These are phyloP conservation scores for Hypoxylon sp. DNA, from an alignment of 2,329 filamentous ascomycete genomes.

Conservation along the genomic window DNA sequence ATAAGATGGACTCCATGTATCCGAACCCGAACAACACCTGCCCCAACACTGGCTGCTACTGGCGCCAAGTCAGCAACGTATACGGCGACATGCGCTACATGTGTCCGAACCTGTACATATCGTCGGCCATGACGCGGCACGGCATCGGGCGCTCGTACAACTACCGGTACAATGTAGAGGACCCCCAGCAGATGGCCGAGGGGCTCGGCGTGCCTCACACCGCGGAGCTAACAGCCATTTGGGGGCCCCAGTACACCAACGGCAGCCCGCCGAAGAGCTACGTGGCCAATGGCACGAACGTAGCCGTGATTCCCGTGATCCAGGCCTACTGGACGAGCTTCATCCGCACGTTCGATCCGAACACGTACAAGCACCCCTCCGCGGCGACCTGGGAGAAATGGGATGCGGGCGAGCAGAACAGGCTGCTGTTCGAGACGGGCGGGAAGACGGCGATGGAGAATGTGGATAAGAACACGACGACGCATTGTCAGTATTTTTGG, in stretches of 20 bases:
- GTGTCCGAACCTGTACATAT: slow-evolving; percentile 73
- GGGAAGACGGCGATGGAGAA: slow-evolving; percentile 62
- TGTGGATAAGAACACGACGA: slow-evolving; percentile 57
- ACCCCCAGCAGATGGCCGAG: slow-evolving; percentile 64
- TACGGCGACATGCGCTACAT: slow-evolving; percentile 77
- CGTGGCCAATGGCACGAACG: slow-evolving; percentile 66
- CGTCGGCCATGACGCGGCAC: slow-evolving; percentile 55
- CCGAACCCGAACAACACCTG: slow-evolving; percentile 66
- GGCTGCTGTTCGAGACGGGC: slow-evolving; percentile 62
- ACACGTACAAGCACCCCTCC: slow-evolving; percentile 55
- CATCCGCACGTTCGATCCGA: slow-evolving; percentile 76
- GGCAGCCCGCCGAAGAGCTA: slow-evolving; percentile 70
- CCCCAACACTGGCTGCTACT: slow-evolving; percentile 67
- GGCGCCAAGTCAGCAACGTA: slow-evolving; percentile 69
- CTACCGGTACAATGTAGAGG: slow-evolving; percentile 79
- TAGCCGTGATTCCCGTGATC: slow-evolving; percentile 70
- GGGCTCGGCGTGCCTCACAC: slow-evolving; percentile 78
- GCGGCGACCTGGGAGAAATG: slow-evolving; percentile 51
- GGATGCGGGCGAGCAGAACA: slow-evolving; percentile 48
- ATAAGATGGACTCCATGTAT: slow-evolving; percentile 68
- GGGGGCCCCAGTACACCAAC: slow-evolving; percentile 71
- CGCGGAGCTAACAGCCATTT: slow-evolving; percentile 76
- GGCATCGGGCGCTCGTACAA: slow-evolving; percentile 68
- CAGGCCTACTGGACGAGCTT: slow-evolving; percentile 84
- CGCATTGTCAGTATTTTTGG: slow-evolving; percentile 64